Evolutionary conservation across 495 filamentous ascomycete genomes (phyloP).

Genomic region (Penicillium bialowiezense): DNA sequence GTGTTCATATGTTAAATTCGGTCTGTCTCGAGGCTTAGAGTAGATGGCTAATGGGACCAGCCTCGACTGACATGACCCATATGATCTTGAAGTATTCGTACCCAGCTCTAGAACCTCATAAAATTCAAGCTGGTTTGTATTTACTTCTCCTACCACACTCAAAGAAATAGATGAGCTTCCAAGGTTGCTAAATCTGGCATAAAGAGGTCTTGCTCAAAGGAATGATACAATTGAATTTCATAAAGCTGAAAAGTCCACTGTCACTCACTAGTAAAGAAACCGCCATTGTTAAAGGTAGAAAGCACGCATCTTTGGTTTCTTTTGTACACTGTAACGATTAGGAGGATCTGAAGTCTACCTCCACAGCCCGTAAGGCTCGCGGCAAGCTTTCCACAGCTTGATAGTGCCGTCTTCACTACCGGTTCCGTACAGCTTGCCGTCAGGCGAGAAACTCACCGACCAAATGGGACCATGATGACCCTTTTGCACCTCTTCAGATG

Average conservation of each 20-base stretch:
- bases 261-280: too few relatives aligned
- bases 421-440: constrained; percentile 92
- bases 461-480: constrained; percentile 97
- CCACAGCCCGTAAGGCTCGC: constrained; percentile 68
- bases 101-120: too few relatives aligned
- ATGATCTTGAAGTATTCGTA: too few relatives aligned
- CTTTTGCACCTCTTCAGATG: constrained; percentile 74
- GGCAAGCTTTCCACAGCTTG: constrained; percentile 81
- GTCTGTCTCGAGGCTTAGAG: too few relatives aligned
- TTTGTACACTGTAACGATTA: constrained; percentile 5
- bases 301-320: background rate
- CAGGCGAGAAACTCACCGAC: constrained; percentile 90
- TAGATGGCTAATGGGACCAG: too few relatives aligned
- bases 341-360: constrained; percentile 28
- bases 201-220: background rate
- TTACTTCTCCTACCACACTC: too few relatives aligned
- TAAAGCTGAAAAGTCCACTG: background rate
- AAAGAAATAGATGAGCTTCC: too few relatives aligned
- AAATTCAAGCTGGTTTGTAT: too few relatives aligned
- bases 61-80: too few relatives aligned
- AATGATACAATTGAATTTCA: background rate
- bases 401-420: constrained; percentile 97
- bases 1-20: too few relatives aligned
- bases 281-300: too few relatives aligned
- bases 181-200: too few relatives aligned